Percentiles rank a stretch among this genome's conserved stretches.
Evolutionary conservation across 495 filamentous ascomycete genomes (phyloP).

Genomic region (Lasiosphaeria miniovina): DNA sequence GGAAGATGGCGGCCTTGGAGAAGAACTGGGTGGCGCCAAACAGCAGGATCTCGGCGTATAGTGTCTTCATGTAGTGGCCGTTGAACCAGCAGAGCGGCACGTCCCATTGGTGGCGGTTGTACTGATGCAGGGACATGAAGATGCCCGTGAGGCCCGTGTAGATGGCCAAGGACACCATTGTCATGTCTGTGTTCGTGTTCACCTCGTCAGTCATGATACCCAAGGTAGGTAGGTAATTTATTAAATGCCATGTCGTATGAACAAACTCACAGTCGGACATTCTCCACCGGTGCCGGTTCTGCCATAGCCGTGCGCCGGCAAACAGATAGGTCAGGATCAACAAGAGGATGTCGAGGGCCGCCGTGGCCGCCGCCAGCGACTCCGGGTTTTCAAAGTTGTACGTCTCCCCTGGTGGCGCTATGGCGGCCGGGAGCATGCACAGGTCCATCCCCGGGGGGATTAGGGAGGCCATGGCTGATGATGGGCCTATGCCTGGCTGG

Average conservation of each 20-base stretch:
- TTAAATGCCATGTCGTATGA: no score
- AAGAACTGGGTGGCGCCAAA: conserved; percentile 11
- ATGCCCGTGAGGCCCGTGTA: not conserved
- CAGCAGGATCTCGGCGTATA: not conserved
- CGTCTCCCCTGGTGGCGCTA: conserved; percentile 16
- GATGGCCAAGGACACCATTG: not conserved
- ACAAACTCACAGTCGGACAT: conserved; percentile 7
- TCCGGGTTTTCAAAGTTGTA: conserved; percentile 18
- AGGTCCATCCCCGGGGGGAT: conserved; percentile 9
- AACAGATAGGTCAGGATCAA: not conserved
- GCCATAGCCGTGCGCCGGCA: conserved; percentile 2
- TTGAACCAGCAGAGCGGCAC: conserved; percentile 16
- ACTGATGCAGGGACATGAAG: not conserved
- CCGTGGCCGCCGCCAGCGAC: conserved; percentile 9
- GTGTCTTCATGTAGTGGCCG: conserved; percentile 2
- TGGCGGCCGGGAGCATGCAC: conserved; percentile 13
- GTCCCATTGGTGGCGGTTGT: conserved; percentile 16
- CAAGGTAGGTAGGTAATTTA: not conserved
- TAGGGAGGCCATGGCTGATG: no score
- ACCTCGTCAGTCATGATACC: not conserved
- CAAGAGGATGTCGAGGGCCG: conserved; percentile 3
- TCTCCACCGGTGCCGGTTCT: conserved; percentile 9
- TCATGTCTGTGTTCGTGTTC: not conserved
- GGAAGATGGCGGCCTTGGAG: conserved; percentile 18
- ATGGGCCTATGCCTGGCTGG: no score